Evolutionary conservation across 2,329 filamentous ascomycete genomes (phyloP).

Genomic region (Xylogone sp.): DNA sequence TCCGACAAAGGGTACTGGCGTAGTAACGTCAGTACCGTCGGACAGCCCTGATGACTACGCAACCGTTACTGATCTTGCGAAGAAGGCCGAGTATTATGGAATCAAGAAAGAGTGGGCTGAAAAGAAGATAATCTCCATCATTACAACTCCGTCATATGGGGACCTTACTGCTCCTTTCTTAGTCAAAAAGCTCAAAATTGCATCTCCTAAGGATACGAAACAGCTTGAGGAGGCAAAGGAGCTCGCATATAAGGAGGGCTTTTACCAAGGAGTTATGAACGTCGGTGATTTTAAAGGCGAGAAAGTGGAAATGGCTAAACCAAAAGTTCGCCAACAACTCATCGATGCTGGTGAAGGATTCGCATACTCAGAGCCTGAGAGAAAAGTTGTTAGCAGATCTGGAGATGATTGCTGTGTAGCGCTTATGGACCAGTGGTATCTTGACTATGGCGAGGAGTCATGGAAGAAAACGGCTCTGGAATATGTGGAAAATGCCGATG

Average conservation of each 20-base stretch:
- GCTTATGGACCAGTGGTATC: conserved; percentile 94
- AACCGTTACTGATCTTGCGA: conserved; percentile 79
- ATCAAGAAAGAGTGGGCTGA: conserved; percentile 97
- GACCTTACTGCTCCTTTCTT: conserved; percentile 79
- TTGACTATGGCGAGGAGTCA: conserved; percentile 89
- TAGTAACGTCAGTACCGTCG: conserved; percentile 92
- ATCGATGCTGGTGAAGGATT: conserved; percentile 78
- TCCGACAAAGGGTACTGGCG: conserved; percentile 90
- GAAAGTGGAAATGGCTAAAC: conserved; percentile 81
- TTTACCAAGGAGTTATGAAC: conserved; percentile 90
- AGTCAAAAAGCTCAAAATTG: conserved; percentile 92
- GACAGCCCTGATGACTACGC: conserved; percentile 96
- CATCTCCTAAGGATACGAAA: conserved; percentile 90
- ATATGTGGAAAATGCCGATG: conserved; percentile 65
- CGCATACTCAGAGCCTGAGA: conserved; percentile 89
- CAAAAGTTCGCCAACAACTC: conserved; percentile 75
- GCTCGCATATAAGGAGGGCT: conserved; percentile 93
- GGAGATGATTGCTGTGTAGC: conserved; percentile 92
- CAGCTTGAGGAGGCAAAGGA: conserved; percentile 93
- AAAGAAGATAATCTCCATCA: conserved; percentile 83
- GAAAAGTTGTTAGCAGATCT: conserved; percentile 81
- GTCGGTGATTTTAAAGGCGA: conserved; percentile 85
- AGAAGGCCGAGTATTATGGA: conserved; percentile 94
- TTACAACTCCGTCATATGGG: conserved; percentile 82
- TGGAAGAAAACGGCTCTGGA: conserved; percentile 77